Percentiles rank a stretch among this genome's conserved stretches.
Conservation (phyloP, 805 yeast genomes). For the Yarrowia hollandica region DNA sequence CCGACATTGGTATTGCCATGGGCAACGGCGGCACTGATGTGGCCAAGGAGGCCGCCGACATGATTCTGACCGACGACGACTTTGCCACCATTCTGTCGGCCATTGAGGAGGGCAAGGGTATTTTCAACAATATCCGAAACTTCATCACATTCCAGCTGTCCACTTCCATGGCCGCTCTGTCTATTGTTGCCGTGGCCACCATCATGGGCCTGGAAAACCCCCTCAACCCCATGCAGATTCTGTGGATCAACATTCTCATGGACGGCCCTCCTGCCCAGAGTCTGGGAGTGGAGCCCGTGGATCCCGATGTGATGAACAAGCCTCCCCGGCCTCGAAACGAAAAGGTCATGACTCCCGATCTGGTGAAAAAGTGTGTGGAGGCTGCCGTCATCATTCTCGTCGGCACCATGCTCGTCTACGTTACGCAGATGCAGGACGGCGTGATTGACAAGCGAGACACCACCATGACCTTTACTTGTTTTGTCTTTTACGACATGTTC, state of each 20-base stretch:
- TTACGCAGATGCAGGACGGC: slow-evolving; percentile 79
- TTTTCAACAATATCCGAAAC: slow-evolving; percentile 91
- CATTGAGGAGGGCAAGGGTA: slow-evolving; percentile 96
- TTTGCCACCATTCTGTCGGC: slow-evolving; percentile 92
- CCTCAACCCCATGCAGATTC: slow-evolving; percentile 94
- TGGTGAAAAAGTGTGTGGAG: slow-evolving; percentile 70
- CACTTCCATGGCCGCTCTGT: slow-evolving; percentile 91
- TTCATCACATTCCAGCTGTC: slow-evolving; percentile 94
- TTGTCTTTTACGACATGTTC: slow-evolving; percentile 94
- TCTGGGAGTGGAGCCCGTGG: slow-evolving; percentile 95
- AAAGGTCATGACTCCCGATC: slow-evolving; percentile 69
- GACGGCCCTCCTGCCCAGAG: slow-evolving; percentile 99
- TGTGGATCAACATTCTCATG: slow-evolving; percentile 97
- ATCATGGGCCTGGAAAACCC: slow-evolving; percentile 89
- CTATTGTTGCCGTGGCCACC: slow-evolving; percentile 84
- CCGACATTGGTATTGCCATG: slow-evolving; percentile 66
- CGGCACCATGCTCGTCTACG: slow-evolving; percentile 87
- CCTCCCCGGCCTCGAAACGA: slow-evolving; percentile 94
- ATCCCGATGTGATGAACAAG: slow-evolving; percentile 88
- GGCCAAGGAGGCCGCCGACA: slow-evolving; percentile 97
- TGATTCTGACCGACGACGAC: slow-evolving; percentile 96
- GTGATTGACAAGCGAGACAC: slow-evolving; percentile 91
- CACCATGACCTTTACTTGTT: slow-evolving; percentile 97
- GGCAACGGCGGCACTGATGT: slow-evolving; percentile 96
- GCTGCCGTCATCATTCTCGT: slow-evolving; percentile 73